phyloP scores from a whole-genome alignment of 345 rosid species.

The Sonneratia alba region DNA sequence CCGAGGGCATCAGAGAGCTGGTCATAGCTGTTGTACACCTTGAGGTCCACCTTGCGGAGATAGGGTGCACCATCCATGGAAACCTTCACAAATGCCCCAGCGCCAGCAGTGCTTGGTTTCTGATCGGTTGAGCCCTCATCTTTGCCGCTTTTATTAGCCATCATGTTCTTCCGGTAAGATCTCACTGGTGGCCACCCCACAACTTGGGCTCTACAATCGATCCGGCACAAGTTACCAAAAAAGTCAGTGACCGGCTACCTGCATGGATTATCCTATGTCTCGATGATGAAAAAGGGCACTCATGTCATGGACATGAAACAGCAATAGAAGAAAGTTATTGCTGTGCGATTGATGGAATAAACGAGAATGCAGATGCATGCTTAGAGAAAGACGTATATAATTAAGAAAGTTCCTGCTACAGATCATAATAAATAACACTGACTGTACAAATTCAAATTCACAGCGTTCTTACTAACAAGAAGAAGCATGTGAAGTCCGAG shows the following conservation, averaged over 20 bases:
- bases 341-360: no score
- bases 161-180: slow-evolving; percentile 76
- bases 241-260: background rate
- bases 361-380: no score
- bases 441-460: background rate
- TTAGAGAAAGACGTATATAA: no score
- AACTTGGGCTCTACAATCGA: slow-evolving; percentile 55
- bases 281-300: no score
- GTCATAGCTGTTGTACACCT: slow-evolving; percentile 78
- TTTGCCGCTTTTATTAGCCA: slow-evolving; percentile 56
- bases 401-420: no score
- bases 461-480: no score
- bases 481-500: background rate
- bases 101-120: slow-evolving; percentile 19
- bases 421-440: no score
- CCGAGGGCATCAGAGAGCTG: slow-evolving; percentile 79
- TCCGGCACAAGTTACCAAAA: background rate
- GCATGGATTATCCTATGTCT: background rate
- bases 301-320: no score
- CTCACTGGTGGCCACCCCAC: slow-evolving; percentile 99
- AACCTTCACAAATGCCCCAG: slow-evolving; percentile 81
- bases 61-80: slow-evolving; percentile 98
- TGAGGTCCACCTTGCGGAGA: slow-evolving; percentile 89
- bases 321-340: no score
- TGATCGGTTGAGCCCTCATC: slow-evolving; percentile 18